Conservation (phyloP, 2,329 filamentous ascomycete species). For the Talaromyces rugulosus region DNA sequence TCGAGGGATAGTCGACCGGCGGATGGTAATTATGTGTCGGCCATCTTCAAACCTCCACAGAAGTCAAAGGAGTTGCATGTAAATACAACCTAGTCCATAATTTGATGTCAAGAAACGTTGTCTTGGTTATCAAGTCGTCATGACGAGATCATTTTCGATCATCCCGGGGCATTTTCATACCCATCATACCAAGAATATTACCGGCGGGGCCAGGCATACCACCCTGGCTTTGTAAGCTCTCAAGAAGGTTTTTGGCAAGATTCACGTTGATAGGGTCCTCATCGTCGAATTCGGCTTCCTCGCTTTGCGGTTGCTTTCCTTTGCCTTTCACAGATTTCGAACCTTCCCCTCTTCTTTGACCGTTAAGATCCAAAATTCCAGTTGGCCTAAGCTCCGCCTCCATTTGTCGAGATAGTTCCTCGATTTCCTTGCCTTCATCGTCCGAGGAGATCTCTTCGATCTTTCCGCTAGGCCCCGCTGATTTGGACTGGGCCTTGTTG, state of each 20-base stretch:
- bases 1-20: neutral
- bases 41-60: no score
- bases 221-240: constrained; percentile 86
- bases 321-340: constrained; percentile 27
- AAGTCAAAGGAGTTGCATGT: no score
- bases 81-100: no score
- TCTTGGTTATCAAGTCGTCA: neutral
- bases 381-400: constrained; percentile 45
- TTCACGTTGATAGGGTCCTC: constrained; percentile 79
- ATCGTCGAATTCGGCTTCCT: constrained; percentile 18
- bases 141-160: constrained; percentile 42
- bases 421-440: constrained; percentile 50
- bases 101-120: neutral
- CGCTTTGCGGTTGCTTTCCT: constrained; percentile 18
- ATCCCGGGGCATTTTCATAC: constrained; percentile 73
- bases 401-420: constrained; percentile 42
- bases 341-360: constrained; percentile 18
- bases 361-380: constrained; percentile 40
- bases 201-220: constrained; percentile 81
- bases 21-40: no score
- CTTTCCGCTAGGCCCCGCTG: constrained; percentile 24
- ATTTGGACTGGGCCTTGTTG: constrained; percentile 18
- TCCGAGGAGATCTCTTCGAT: constrained; percentile 46
- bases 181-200: constrained; percentile 84
- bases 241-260: constrained; percentile 81